Conservation (phyloP, 2,329 filamentous ascomycete species). For the Aspergillus pseudotamarii region DNA sequence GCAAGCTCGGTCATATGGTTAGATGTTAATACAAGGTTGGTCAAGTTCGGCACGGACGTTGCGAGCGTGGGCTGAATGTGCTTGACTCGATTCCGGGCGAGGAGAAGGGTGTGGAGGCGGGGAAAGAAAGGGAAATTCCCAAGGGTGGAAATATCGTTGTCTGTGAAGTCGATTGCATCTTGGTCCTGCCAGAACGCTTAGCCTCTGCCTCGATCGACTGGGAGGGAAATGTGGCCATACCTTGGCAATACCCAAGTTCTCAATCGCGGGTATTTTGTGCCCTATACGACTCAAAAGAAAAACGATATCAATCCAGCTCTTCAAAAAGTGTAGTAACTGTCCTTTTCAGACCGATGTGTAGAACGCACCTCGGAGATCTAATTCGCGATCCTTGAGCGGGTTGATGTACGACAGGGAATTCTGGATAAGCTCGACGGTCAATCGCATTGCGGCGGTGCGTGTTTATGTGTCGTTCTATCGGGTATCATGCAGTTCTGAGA, state of each 20-base stretch:
- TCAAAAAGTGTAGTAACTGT: conserved; percentile 87
- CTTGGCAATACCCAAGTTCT: conserved; percentile 94
- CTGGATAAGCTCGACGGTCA: conserved; percentile 93
- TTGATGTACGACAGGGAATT: conserved; percentile 97
- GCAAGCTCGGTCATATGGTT: conserved; percentile 84
- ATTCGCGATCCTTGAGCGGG: conserved; percentile 96
- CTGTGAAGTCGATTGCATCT: conserved; percentile 96
- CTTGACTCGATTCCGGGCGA: conserved; percentile 85
- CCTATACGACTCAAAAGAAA: conserved; percentile 65
- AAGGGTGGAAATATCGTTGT: conserved; percentile 91
- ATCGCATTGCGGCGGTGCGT: conserved; percentile 68
- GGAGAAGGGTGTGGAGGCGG: conserved; percentile 81
- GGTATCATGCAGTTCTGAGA: conserved; percentile 21
- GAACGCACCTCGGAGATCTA: conserved; percentile 96
- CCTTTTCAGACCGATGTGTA: conserved; percentile 68
- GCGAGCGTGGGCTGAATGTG: conserved; percentile 76
- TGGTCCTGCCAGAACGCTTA: conserved; percentile 65
- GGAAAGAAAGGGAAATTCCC: conserved; percentile 92
- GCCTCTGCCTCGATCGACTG: background rate
- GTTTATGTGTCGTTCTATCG: conserved; percentile 13
- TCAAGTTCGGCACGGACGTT: conserved; percentile 77
- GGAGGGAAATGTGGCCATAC: conserved; percentile 56
- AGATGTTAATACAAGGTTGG: conserved; percentile 76
- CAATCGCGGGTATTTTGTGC: conserved; percentile 95
- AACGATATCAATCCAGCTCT: conserved; percentile 82